Conservation (phyloP, 1,284 basidiomycete species). For the Marasmius sp. region DNA sequence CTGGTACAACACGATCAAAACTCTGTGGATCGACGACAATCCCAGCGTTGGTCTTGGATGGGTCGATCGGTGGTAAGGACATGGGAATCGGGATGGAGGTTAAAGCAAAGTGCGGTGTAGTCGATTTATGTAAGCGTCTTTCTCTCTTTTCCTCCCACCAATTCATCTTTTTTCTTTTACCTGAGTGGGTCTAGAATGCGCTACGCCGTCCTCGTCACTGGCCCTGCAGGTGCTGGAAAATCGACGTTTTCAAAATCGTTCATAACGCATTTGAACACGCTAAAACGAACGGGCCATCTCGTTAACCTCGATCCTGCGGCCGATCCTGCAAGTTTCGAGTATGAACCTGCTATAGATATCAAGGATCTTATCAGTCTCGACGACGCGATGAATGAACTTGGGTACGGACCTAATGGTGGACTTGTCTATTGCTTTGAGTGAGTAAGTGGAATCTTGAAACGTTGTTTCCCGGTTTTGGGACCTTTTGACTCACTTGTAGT, state of each 20-base stretch:
- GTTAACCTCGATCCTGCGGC: constrained; percentile 99
- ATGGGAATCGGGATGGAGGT: constrained; percentile 35
- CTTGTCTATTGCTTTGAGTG: constrained; percentile 99
- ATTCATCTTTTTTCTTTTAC: neutral
- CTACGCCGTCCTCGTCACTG: constrained; percentile 86
- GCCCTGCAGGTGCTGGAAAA: constrained; percentile 97
- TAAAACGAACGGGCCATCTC: constrained; percentile 86
- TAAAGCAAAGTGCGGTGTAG: neutral
- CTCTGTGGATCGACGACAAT: constrained; percentile 84
- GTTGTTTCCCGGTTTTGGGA: constrained; percentile 2
- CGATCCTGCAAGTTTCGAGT: constrained; percentile 83
- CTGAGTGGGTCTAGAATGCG: constrained; percentile 54
- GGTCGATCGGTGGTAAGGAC: constrained; percentile 76
- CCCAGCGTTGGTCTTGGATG: constrained; percentile 71
- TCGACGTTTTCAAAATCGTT: constrained; percentile 92
- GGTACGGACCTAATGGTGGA: constrained; percentile 96
- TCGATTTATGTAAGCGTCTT: neutral
- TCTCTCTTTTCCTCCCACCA: neutral
- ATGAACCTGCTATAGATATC: constrained; percentile 93
- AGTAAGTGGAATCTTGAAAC: constrained; percentile 51
- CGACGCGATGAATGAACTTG: constrained; percentile 96
- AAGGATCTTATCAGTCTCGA: constrained; percentile 90
- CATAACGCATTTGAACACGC: constrained; percentile 86
- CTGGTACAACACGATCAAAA: constrained; percentile 85
- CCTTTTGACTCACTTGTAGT: neutral